These are phyloP conservation scores for Rubroboletus satanas DNA, from an alignment of 768 basidiomycete genomes.

Conservation along the genomic window DNA sequence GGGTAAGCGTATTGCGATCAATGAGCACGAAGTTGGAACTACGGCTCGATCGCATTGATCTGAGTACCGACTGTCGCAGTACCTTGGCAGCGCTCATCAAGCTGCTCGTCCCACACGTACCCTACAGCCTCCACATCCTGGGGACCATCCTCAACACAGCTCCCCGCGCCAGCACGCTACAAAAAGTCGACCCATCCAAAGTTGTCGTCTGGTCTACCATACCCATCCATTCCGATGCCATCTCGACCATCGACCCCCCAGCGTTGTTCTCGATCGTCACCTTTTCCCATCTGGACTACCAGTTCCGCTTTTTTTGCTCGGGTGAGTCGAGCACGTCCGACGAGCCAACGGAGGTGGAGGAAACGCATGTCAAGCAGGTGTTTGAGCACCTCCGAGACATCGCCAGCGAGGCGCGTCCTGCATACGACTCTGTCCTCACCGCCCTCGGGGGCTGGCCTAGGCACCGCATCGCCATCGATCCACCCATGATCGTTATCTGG, in stretches of 20 bases:
- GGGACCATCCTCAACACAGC: conserved; percentile 18
- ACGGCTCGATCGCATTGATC: conserved; percentile 12
- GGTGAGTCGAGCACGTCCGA: neutral
- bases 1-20: neutral
- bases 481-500: conserved; percentile 9
- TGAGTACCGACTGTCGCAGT: neutral
- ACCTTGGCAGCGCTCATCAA: conserved; percentile 5
- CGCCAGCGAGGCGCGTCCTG: neutral
- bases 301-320: conserved; percentile 20
- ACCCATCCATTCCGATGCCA: neutral
- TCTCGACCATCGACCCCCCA: neutral
- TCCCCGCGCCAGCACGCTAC: conserved; percentile 11
- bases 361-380: conserved; percentile 15
- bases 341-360: conserved; percentile 2
- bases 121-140: conserved; percentile 14
- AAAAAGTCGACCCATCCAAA: conserved; percentile 13
- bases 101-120: conserved; percentile 12
- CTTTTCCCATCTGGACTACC: conserved; percentile 11
- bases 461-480: conserved; percentile 2
- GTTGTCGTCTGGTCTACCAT: conserved; percentile 19
- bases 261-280: conserved; percentile 17
- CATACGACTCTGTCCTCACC: conserved; percentile 5
- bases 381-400: conserved; percentile 8
- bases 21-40: neutral
- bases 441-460: neutral